Base-by-base conservation (phyloP, 169 alveolate genomes). In the Cryptosporidium baileyi region DNA sequence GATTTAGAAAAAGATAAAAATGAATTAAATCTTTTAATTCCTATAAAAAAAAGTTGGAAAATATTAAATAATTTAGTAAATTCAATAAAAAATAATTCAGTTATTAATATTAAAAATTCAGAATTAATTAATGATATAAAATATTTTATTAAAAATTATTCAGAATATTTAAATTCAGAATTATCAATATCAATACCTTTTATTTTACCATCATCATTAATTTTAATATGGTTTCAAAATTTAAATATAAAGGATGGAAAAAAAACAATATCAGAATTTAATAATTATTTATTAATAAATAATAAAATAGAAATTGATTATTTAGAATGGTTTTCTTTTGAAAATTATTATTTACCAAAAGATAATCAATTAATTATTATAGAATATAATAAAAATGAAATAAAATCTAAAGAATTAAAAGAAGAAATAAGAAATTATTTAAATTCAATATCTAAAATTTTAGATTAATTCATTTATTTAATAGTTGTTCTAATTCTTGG, bases 401-500 rank as follows among this genome's bases (percentile, higher is more conserved):
- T n/a, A 59, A 59, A 19, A 26, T 9, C 24, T 26, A 17, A 43
- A 24, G 3, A 13, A 3, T 9, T 5, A 28, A 44, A 6, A 63
- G 17, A 15, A 7, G 19, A 19, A 44, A 22, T 13, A 24, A 17
- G 43, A 8, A 6, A 47, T 8, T 6, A 9, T 47, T 47, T 6
- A 47, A 47, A 47, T 4, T n/a, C 9, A 47, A 47, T 9, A 0
- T n/a, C 5, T 47, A 0, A n/a, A 47, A 0, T n/a, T 15, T 41
- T 41, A 41, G n/a, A 6, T 41, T 41, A n/a, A 5, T 47, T 47
- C 19, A 47, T 3, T 47, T 47, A 47, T 47, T 47, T 47, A 13
- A 11, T 30, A 13, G 40, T 17, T 24, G 85, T 74, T 36, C 67
- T 74, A 24, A 93, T 63, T 67, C 91, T 93, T n/a, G 97, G 97